A percentile compares a stretch with the other conserved stretches of the same genome.
phyloP scores from a whole-genome alignment of 257 asterid species.

The Solanum peruvianum region DNA sequence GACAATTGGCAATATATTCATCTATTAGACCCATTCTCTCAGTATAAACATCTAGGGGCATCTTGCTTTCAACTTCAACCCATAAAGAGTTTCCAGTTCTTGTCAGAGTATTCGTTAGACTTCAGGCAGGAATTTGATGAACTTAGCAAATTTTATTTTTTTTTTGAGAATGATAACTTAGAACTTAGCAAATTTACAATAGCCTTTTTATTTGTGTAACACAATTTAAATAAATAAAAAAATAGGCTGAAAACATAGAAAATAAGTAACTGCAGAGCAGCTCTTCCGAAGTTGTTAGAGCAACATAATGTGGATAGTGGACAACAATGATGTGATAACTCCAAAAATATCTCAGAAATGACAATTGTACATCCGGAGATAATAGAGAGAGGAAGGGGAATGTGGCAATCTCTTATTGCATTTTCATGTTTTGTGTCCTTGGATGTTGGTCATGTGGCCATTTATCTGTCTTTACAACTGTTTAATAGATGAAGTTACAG shows the following conservation, averaged over 20 bases:
- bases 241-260: background rate
- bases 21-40: background rate
- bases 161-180: background rate
- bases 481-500: background rate
- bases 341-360: background rate
- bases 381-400: background rate
- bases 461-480: background rate
- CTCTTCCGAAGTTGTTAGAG: background rate
- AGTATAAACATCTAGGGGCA: background rate
- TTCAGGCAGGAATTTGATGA: background rate
- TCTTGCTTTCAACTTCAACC: background rate
- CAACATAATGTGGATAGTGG: background rate
- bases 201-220: background rate
- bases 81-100: background rate
- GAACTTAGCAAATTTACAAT: background rate
- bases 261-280: background rate
- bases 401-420: background rate
- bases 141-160: background rate
- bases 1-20: background rate
- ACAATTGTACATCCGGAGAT: background rate
- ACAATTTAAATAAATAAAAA: background rate
- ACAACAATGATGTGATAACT: background rate
- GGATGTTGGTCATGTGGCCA: background rate
- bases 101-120: background rate
- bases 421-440: background rate